phyloP scores from a whole-genome alignment of 2,329 filamentous ascomycete species.

The Aspergillus sp. region DNA sequence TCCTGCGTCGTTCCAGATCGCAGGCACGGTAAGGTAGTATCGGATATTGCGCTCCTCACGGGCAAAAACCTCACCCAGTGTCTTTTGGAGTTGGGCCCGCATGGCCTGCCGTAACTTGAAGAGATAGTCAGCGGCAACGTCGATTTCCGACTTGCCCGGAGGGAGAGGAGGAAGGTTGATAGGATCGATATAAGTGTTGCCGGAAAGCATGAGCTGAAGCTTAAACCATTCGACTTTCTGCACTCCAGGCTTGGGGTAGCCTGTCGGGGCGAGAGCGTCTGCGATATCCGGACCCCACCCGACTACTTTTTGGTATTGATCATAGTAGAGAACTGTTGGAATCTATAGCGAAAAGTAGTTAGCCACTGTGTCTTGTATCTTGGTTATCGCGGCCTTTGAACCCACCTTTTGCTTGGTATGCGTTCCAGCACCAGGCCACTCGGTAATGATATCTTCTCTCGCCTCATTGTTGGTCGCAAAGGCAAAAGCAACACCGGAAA shows the following conservation, averaged over 20 bases:
- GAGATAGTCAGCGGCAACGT: conserved; percentile 97
- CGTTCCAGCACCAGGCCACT: conserved; percentile 96
- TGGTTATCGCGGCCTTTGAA: neutral
- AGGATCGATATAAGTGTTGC: conserved; percentile 98
- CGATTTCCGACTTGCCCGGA: conserved; percentile 96
- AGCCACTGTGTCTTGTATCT: no score
- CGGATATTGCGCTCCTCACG: conserved; percentile 96
- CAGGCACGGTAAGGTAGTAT: conserved; percentile 97
- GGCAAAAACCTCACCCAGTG: conserved; percentile 94
- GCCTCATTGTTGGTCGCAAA: conserved; percentile 95
- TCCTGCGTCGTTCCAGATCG: conserved; percentile 98
- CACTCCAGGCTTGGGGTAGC: conserved; percentile 94
- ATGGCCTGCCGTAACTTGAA: conserved; percentile 98
- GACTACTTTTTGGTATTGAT: conserved; percentile 99
- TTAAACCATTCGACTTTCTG: conserved; percentile 99
- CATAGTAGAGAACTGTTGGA: conserved; percentile 98
- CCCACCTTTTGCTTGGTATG: conserved; percentile 96
- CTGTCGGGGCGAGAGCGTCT: conserved; percentile 90
- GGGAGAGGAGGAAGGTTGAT: conserved; percentile 97
- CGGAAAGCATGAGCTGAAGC: conserved; percentile 95
- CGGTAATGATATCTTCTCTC: conserved; percentile 97
- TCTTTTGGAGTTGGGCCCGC: conserved; percentile 93
- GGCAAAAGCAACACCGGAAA: conserved; percentile 91
- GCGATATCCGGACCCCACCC: conserved; percentile 98
- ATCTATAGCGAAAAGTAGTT: conserved; percentile 52